Evolutionary conservation across 2,329 filamentous ascomycete genomes (phyloP).

Genomic region (Bimuria novae-zelandiae): DNA sequence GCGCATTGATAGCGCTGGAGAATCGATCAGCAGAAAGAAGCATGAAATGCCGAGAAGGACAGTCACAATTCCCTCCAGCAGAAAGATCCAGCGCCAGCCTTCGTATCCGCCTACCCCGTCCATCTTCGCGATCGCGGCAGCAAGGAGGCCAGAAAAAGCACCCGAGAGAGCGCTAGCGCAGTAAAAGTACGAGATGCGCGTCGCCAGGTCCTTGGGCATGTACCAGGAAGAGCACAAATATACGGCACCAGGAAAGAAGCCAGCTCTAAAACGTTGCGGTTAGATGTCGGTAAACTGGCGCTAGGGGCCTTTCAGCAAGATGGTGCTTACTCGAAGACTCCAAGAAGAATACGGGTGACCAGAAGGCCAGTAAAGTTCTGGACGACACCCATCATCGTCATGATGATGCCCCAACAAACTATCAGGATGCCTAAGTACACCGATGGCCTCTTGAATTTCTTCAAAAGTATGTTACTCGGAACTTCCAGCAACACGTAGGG

Average conservation of each 20-base stretch:
- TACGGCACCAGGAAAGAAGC: constrained; percentile 38
- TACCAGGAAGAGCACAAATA: constrained; percentile 44
- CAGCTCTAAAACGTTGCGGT: constrained; percentile 47
- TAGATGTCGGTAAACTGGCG: constrained; percentile 49
- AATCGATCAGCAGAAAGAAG: constrained; percentile 38
- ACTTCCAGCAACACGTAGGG: constrained; percentile 46
- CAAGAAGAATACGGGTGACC: constrained; percentile 25
- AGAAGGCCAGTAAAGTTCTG: constrained; percentile 44
- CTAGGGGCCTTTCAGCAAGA: constrained; percentile 49
- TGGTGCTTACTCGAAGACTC: constrained; percentile 29
- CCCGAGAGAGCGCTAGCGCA: constrained; percentile 46
- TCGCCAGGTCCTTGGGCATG: constrained; percentile 40
- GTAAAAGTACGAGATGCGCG: constrained; percentile 43
- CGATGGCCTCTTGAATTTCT: constrained; percentile 44
- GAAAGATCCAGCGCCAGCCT: constrained; percentile 52
- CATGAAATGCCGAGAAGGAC: constrained; percentile 39
- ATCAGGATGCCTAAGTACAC: constrained; percentile 47
- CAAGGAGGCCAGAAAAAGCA: constrained; percentile 50
- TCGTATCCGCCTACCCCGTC: constrained; percentile 47
- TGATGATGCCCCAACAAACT: constrained; percentile 47
- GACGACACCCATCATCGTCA: constrained; percentile 53
- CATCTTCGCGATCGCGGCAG: constrained; percentile 44
- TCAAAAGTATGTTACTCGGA: constrained; percentile 46
- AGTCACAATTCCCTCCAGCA: constrained; percentile 46
- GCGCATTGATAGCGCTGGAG: constrained; percentile 19